Evolutionary conservation across 192 early-diverging fungal genomes (phyloP).

Genomic region (Backusella sp.): DNA sequence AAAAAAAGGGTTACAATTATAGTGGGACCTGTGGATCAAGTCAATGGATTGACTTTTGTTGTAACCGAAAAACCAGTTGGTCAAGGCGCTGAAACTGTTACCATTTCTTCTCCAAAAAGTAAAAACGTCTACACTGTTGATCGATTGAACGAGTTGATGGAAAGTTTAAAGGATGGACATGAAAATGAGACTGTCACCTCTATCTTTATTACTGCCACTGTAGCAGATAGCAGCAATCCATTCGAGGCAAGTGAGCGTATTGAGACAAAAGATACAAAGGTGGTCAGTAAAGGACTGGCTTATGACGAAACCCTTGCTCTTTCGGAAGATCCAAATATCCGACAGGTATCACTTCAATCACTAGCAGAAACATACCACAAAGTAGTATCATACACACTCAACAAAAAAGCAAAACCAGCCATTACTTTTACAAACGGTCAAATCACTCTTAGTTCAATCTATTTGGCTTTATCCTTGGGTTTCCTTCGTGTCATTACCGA

Average conservation of each 20-base stretch:
- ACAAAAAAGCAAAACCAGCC: constrained; percentile 20
- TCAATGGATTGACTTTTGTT: constrained; percentile 15
- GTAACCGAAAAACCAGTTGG: constrained; percentile 7
- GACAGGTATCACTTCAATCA: not conserved
- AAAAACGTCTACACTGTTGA: constrained; percentile 36
- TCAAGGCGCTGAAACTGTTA: constrained; percentile 34
- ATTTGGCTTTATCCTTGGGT: constrained; percentile 32
- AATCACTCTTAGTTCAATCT: constrained; percentile 34
- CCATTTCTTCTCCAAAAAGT: constrained; percentile 42
- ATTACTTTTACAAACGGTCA: constrained; percentile 42
- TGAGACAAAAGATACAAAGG: constrained; percentile 42
- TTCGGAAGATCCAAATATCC: not conserved
- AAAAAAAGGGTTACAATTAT: constrained; percentile 8
- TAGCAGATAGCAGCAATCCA: constrained; percentile 13
- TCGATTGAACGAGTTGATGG: constrained; percentile 36
- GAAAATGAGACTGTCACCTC: constrained; percentile 29
- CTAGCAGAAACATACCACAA: constrained; percentile 23
- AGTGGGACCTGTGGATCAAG: not conserved
- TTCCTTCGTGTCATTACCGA: constrained; percentile 45
- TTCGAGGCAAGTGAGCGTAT: constrained; percentile 35
- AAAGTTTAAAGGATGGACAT: constrained; percentile 14
- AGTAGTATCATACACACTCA: constrained; percentile 12
- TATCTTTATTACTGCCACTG: constrained; percentile 36
- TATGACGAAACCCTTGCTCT: constrained; percentile 13
- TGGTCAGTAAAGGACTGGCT: constrained; percentile 40